phyloP scores from a whole-genome alignment of 2,329 filamentous ascomycete species.

The Cytospora piceicola region DNA sequence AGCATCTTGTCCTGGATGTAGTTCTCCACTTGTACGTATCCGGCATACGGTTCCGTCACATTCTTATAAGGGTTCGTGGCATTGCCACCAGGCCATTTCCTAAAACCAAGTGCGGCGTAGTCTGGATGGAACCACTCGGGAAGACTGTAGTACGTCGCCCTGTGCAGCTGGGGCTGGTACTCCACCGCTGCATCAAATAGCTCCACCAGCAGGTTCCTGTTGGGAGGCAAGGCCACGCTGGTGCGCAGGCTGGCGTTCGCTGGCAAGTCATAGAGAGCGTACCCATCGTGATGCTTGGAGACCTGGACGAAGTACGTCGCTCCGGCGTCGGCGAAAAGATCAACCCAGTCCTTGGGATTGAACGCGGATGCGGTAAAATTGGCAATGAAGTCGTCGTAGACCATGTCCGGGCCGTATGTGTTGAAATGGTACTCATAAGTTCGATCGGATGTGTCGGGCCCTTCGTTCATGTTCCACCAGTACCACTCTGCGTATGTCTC shows the following conservation, averaged over 20 bases:
- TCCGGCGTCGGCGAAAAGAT: conserved; percentile 43
- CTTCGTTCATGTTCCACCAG: conserved; percentile 28
- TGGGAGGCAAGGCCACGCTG: conserved; percentile 43
- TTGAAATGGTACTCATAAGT: conserved; percentile 33
- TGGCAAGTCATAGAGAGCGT: conserved; percentile 48
- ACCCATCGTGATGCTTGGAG: conserved; percentile 53
- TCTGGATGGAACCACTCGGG: conserved; percentile 53
- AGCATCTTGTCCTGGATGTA: conserved; percentile 47
- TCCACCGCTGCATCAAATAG: conserved; percentile 47
- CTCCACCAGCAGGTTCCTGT: conserved; percentile 47
- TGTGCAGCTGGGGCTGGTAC: conserved; percentile 48
- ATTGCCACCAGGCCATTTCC: conserved; percentile 45
- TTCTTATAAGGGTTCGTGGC: conserved; percentile 50
- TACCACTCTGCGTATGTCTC: conserved; percentile 48
- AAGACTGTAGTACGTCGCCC: conserved; percentile 49
- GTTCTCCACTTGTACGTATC: conserved; percentile 46
- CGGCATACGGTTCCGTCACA: conserved; percentile 46
- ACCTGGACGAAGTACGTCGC: conserved; percentile 42
- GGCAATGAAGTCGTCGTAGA: conserved; percentile 43
- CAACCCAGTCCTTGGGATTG: conserved; percentile 39
- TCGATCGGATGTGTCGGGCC: conserved; percentile 26
- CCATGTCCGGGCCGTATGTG: conserved; percentile 30
- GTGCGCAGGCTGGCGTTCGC: conserved; percentile 46
- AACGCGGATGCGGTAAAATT: conserved; percentile 31
- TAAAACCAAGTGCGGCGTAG: conserved; percentile 46